A percentile compares a stretch with the other conserved stretches of the same genome.
Conservation (phyloP, 257 asterid species). For the Primulina huaijiensis region DNA sequence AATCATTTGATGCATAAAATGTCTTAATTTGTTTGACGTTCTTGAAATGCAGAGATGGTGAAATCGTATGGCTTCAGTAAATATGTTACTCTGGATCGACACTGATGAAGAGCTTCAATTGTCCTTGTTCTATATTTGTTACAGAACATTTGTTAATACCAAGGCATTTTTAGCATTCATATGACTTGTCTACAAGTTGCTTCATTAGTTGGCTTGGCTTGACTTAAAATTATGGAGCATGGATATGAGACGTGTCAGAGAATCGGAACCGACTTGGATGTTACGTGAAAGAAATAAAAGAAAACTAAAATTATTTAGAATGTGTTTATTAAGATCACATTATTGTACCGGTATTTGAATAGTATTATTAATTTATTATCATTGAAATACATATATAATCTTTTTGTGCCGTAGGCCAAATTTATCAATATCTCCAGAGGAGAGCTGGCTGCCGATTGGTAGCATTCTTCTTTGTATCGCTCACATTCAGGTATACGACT, state of each 20-base stretch:
- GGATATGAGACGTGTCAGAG: too few species aligned
- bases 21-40: not conserved
- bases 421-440: constrained; percentile 87
- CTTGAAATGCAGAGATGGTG: not conserved
- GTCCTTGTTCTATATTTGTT: not conserved
- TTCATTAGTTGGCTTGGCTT: not conserved
- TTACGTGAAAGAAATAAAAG: too few species aligned
- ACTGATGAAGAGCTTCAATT: not conserved
- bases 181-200: not conserved
- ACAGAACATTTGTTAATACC: too few species aligned
- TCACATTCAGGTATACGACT: constrained; percentile 71
- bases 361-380: not conserved
- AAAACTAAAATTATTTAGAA: not conserved
- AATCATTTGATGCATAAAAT: not conserved
- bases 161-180: not conserved
- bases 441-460: constrained; percentile 93
- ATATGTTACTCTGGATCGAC: not conserved
- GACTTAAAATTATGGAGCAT: not conserved
- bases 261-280: too few species aligned
- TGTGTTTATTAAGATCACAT: not conserved
- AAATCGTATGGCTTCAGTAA: not conserved
- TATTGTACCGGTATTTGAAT: constrained; percentile 4
- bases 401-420: constrained; percentile 47
- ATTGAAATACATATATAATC: constrained; percentile 13
- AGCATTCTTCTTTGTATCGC: constrained; percentile 84